Base-by-base conservation (phyloP, 2,329 filamentous ascomycete species). In the Ophiostoma tasmaniense region DNA sequence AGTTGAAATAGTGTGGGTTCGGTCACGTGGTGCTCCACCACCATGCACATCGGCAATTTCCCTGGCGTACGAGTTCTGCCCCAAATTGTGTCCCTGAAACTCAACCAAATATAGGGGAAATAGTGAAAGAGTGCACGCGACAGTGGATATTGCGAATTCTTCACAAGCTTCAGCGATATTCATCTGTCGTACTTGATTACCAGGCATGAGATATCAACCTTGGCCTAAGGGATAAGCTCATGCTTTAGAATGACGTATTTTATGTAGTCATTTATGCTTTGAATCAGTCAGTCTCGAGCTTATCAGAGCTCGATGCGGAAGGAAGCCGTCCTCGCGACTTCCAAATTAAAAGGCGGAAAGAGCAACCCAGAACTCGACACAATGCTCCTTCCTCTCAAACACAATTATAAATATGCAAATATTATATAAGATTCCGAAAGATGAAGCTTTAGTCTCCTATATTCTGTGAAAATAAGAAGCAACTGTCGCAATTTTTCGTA, bases 61-160 rank as follows among this genome's bases (percentile, higher is more conserved):
- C 25, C 55, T 17, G 55, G 3, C 52, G 52, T 59, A 59, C 52
- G 25, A 59, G 10, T 59, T 5, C 55, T 30, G 25, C 10, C 10
- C 55, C 14, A 30, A 30, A 25, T 28, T 22, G 50, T 30, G 55
- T 17, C 25, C 25, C 55, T 61, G 55, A 61, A 61, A 61, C 25
- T 28, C 55, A 33, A 33, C 55, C 55, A 25, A 61, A 30, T 30
- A 61, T 30, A 17, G 42, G 42, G 6, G 42, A 20, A 6, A 45
- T 45, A 45, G 42, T 45, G 42, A 20, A 45, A 25, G 3, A 52
- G 50, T 52, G 52, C 52, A 59, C 55, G 55, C 55, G 55, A 61
- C 55, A 20, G 55, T 61, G 55, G 55, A 61, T 61, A 61, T 61
- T 25, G 55, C 55, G 10, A 22, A 55, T 55, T 55, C 50, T 61